Evolutionary conservation across 768 basidiomycete species (phyloP).

Genomic region (Lactarius quietus): DNA sequence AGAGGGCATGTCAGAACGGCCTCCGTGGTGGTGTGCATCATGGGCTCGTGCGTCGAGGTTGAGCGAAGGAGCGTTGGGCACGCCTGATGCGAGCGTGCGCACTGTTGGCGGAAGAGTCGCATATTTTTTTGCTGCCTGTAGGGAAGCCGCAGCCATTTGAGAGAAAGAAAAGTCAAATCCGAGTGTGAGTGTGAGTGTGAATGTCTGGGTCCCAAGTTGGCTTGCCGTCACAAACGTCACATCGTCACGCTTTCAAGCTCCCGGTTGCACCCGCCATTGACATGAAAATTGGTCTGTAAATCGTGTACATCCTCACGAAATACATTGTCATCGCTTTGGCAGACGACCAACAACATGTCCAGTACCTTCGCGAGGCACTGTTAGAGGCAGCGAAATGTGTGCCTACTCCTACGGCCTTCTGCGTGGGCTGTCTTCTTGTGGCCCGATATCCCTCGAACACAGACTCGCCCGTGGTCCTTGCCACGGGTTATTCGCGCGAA

Average conservation of each 20-base stretch:
- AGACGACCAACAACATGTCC: conserved; percentile 30
- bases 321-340: background rate
- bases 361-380: conserved; percentile 62
- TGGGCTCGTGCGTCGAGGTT: conserved; percentile 69
- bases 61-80: conserved; percentile 72
- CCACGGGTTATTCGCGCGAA: conserved; percentile 88
- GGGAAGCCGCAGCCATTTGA: conserved; percentile 54
- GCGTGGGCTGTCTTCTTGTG: conserved; percentile 83
- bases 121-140: conserved; percentile 76
- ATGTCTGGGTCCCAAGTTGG: background rate
- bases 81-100: conserved; percentile 71
- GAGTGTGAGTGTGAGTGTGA: background rate
- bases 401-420: conserved; percentile 76
- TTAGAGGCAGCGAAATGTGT: conserved; percentile 65
- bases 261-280: conserved; percentile 1
- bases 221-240: background rate
- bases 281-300: conserved; percentile 14
- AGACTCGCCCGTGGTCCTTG: conserved; percentile 49
- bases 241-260: background rate
- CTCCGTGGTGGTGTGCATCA: conserved; percentile 47
- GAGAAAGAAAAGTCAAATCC: conserved; percentile 9
- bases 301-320: background rate
- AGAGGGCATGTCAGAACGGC: conserved; percentile 61
- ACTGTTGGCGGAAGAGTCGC: conserved; percentile 80
- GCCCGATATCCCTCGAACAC: conserved; percentile 40